Evolutionary conservation across 805 yeast genomes (phyloP).

Genomic region (Hanseniaspora osmophila): DNA sequence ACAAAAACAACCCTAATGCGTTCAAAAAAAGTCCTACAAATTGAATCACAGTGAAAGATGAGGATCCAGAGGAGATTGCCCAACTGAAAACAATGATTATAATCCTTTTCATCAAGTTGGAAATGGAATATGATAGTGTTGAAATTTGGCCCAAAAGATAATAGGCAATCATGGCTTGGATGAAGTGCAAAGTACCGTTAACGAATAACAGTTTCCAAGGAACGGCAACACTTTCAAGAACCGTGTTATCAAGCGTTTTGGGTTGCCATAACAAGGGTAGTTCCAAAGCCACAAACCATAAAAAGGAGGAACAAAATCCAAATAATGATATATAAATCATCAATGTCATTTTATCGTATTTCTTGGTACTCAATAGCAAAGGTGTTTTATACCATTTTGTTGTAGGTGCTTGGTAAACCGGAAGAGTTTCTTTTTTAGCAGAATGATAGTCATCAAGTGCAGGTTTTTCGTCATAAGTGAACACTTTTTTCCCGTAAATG

Average conservation of each 20-base stretch:
- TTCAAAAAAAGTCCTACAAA: conserved; percentile 36
- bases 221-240: conserved; percentile 17
- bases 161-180: conserved; percentile 70
- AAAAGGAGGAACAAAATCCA: conserved; percentile 59
- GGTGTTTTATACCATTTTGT: background rate
- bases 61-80: conserved; percentile 34
- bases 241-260: conserved; percentile 8
- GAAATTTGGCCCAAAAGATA: conserved; percentile 69
- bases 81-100: conserved; percentile 71
- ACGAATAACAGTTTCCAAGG: conserved; percentile 40
- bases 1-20: conserved; percentile 42
- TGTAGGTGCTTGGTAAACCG: conserved; percentile 1
- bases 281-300: conserved; percentile 59
- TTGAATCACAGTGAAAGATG: conserved; percentile 27
- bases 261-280: conserved; percentile 23
- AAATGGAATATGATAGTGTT: conserved; percentile 75
- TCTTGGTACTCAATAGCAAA: conserved; percentile 12
- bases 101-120: conserved; percentile 79
- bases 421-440: background rate
- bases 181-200: conserved; percentile 65
- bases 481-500: conserved; percentile 70
- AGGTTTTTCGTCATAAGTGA: conserved; percentile 31
- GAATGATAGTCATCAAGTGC: background rate
- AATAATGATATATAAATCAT: conserved; percentile 63
- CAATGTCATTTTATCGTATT: conserved; percentile 71